Conservation (phyloP, 257 asterid genomes). For the Forsythia suspensa region DNA sequence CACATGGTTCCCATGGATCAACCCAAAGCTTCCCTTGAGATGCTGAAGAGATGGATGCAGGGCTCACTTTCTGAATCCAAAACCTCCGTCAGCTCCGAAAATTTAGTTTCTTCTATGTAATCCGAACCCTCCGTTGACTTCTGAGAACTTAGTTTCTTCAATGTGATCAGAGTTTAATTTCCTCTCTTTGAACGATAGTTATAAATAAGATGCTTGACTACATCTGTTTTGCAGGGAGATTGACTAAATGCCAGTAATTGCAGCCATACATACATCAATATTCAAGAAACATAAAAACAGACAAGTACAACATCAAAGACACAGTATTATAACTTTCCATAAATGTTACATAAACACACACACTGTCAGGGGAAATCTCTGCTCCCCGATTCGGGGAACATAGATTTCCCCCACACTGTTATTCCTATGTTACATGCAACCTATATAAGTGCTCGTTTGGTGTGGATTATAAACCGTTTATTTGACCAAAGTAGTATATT, state of each 20-base stretch:
- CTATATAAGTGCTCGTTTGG: no score
- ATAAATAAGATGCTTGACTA: conserved; percentile 17
- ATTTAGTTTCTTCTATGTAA: background rate
- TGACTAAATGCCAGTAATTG: background rate
- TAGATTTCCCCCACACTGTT: no score
- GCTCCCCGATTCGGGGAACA: no score
- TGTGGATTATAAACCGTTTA: no score
- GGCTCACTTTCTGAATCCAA: conserved; percentile 53
- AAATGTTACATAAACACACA: background rate
- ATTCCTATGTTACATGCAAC: background rate
- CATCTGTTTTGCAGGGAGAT: background rate
- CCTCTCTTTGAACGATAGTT: conserved; percentile 9
- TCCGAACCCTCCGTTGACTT: conserved; percentile 8
- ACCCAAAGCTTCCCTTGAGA: conserved; percentile 81
- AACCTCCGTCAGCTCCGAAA: background rate
- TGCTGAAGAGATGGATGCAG: conserved; percentile 82
- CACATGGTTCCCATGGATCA: conserved; percentile 99
- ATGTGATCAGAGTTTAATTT: conserved; percentile 34
- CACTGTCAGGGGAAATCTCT: background rate
- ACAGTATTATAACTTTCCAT: background rate
- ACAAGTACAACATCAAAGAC: background rate
- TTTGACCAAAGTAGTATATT: no score
- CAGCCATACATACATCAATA: background rate
- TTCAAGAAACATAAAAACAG: background rate
- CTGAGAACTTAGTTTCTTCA: conserved; percentile 58